Base-by-base conservation (phyloP, 163 green algal genomes). In the Volvox carteri region DNA sequence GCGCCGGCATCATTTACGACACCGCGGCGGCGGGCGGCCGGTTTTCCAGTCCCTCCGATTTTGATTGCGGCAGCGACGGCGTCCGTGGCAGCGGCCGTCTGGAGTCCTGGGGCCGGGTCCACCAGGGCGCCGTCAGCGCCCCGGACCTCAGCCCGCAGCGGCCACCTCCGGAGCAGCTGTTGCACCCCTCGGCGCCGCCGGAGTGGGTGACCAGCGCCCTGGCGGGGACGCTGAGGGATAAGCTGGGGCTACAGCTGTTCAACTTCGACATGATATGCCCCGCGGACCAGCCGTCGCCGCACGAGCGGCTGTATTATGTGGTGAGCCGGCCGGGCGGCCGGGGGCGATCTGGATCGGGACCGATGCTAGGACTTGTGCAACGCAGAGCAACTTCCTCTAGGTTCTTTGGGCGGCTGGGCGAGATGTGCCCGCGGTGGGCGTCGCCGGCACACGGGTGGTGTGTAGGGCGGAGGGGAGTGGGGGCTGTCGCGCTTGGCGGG, bases 201-300 rank as follows among this genome's bases (percentile, higher is more conserved):
- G 86, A 92, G 48, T 95, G 92, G 92, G 60, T 94, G 4, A 95
- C 90, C 14, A 74, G 78, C 23, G 54, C 54, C 11, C 80, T 95
- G 46, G 90, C 91, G 7, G 46, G 72, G 0, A 88, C 81, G 25
- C 62, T 96, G 67, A 81, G 92, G 19, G 33, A 88, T 42, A 80
- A 88, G 70, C 75, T 96, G 52, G 90, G 91, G 16, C 74, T 95
- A 84, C 90, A 94, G 74, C 92, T 96, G n/a, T 96, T 96, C 88
- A 96, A 96, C 81, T 96, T 96, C 90, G 93, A 96, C 81, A 86
- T 96, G 52, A 92, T 96, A 48, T 88, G 88, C 39, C 90, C 93
- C 1, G 91, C 88, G 62, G 56, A 91, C 25, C 90, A 93, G 58
- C 6, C n/a, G 0, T 19, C 28, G 19, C 14, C 46, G 12, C 33